Evolutionary conservation across 768 basidiomycete species (phyloP).

Genomic region (Chalciporus chontae): DNA sequence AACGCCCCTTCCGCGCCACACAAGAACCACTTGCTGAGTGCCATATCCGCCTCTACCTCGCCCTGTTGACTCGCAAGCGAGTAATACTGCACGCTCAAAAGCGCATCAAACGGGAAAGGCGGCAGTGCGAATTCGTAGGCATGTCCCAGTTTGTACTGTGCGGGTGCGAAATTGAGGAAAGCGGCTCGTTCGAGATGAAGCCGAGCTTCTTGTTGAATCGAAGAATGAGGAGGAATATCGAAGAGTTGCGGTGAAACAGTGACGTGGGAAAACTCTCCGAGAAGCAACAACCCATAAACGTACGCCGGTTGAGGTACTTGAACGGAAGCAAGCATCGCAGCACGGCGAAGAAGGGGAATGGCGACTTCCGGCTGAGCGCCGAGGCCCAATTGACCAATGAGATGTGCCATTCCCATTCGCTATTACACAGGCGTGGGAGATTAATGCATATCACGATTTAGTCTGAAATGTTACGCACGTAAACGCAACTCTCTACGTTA

Average conservation of each 20-base stretch:
- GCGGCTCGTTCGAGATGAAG: conserved; percentile 82
- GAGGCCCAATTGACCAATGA: conserved; percentile 82
- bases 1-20: conserved; percentile 78
- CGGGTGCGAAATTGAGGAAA: conserved; percentile 77
- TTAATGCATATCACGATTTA: conserved; percentile 9
- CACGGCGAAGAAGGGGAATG: conserved; percentile 68
- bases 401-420: conserved; percentile 91
- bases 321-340: conserved; percentile 70
- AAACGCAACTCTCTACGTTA: conserved; percentile 75
- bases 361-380: conserved; percentile 51
- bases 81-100: conserved; percentile 91
- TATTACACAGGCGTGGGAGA: conserved; percentile 28
- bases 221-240: conserved; percentile 47
- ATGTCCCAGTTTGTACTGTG: conserved; percentile 91
- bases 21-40: conserved; percentile 94
- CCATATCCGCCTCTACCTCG: conserved; percentile 95
- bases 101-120: conserved; percentile 82
- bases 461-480: conserved; percentile 45
- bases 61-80: conserved; percentile 77
- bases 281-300: conserved; percentile 82
- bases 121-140: conserved; percentile 88
- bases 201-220: conserved; percentile 58
- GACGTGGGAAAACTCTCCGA: conserved; percentile 76
- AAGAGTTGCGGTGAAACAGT: conserved; percentile 51
- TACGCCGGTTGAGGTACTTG: conserved; percentile 87